Evolutionary conservation across 768 basidiomycete genomes (phyloP).

Genomic region (Trametes elegans): DNA sequence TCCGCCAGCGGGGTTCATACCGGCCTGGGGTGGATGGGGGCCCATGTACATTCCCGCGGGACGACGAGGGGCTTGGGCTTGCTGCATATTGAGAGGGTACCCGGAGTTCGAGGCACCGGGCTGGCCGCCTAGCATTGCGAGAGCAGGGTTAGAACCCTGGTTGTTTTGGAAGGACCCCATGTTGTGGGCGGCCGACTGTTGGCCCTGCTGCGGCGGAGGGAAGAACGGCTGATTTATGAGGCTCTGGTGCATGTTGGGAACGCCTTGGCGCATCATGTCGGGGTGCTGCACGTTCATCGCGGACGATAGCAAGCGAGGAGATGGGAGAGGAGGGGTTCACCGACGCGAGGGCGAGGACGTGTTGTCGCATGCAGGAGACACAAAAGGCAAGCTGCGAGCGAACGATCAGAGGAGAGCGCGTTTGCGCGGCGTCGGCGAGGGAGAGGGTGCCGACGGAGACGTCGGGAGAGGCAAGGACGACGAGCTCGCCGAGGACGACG

Average conservation of each 20-base stretch:
- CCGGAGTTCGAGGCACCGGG: conserved; percentile 17
- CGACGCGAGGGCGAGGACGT: conserved; percentile 19
- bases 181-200: conserved; percentile 40
- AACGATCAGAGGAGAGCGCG: conserved; percentile 11
- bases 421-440: not conserved
- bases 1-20: conserved; percentile 26
- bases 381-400: conserved; percentile 17
- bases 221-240: conserved; percentile 39
- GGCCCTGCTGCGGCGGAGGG: conserved; percentile 35
- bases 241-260: conserved; percentile 38
- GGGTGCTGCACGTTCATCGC: conserved; percentile 49
- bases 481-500: conserved; percentile 1
- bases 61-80: conserved; percentile 29
- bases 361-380: conserved; percentile 23
- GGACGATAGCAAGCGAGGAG: not conserved
- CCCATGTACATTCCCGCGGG: conserved; percentile 33
- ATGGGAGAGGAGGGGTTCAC: conserved; percentile 15
- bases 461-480: conserved; percentile 8
- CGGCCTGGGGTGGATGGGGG: conserved; percentile 28
- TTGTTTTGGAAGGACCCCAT: conserved; percentile 37
- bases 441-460: not conserved
- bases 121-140: conserved; percentile 32
- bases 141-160: conserved; percentile 25
- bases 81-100: conserved; percentile 30
- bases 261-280: conserved; percentile 48